These are phyloP conservation scores for Populus hybrid DNA, from an alignment of 441 rosid species.

Conservation along the genomic window DNA sequence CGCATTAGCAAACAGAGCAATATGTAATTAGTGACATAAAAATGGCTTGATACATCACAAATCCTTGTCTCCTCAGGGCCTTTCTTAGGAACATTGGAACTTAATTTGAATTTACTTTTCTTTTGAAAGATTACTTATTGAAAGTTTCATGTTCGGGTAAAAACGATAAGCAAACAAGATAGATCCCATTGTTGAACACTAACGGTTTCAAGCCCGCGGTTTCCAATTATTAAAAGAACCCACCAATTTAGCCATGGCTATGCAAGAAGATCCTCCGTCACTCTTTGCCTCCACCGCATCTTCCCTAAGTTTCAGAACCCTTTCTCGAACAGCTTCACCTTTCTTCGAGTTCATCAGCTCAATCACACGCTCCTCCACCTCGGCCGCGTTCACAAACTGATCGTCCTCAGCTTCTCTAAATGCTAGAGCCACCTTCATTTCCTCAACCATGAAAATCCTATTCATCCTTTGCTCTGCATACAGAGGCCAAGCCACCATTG, in stretches of 20 bases:
- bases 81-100: no score
- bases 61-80: no score
- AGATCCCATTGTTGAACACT: neutral
- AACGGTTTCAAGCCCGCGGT: neutral
- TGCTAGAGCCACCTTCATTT: conserved; percentile 22
- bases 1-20: no score
- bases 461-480: conserved; percentile 36
- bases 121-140: no score
- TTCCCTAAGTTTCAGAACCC: conserved; percentile 4
- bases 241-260: conserved; percentile 7
- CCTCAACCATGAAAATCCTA: conserved; percentile 21
- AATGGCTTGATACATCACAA: no score
- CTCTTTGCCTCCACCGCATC: conserved; percentile 3
- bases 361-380: conserved; percentile 26
- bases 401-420: conserved; percentile 8
- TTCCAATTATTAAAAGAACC: neutral
- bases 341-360: conserved; percentile 32
- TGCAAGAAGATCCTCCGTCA: conserved; percentile 21
- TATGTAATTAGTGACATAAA: no score
- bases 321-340: conserved; percentile 5
- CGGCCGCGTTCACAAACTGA: conserved; percentile 22
- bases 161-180: no score
- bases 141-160: no score
- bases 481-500: conserved; percentile 43
- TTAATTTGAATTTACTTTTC: no score